Evolutionary conservation across 1,284 basidiomycete species (phyloP).

Genomic region (Cryptococcus sp.): DNA sequence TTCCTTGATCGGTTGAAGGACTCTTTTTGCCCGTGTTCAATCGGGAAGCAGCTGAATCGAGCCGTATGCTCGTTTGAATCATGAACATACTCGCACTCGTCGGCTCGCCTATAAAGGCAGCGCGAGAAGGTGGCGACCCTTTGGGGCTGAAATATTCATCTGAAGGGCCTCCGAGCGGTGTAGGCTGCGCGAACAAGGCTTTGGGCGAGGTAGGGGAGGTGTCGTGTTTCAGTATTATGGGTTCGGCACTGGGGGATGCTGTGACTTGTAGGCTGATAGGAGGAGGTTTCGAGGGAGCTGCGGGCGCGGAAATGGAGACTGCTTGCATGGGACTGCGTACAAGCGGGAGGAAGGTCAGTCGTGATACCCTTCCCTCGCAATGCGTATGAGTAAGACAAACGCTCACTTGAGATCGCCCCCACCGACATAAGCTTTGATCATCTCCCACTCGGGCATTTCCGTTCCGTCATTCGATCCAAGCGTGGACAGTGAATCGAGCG

Average conservation of each 20-base stretch:
- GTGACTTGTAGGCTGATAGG: constrained; percentile 7
- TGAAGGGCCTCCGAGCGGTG: constrained; percentile 13
- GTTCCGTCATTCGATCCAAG: constrained; percentile 12
- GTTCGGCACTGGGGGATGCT: neutral
- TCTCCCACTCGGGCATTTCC: constrained; percentile 33
- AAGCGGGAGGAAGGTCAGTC: no score
- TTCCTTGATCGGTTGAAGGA: no score
- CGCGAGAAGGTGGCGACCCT: neutral
- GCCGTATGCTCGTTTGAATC: constrained; percentile 16
- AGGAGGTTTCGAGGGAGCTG: neutral
- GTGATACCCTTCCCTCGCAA: no score
- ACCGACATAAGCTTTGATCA: constrained; percentile 44
- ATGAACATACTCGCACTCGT: constrained; percentile 12
- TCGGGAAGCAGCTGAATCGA: no score
- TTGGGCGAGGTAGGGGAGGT: constrained; percentile 12
- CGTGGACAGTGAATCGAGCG: constrained; percentile 41
- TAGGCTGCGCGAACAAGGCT: constrained; percentile 20
- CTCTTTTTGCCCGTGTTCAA: no score
- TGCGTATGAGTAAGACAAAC: neutral
- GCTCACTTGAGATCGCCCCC: constrained; percentile 44
- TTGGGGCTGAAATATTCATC: neutral
- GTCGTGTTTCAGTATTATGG: neutral
- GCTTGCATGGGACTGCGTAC: constrained; percentile 2
- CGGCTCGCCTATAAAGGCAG: no score
- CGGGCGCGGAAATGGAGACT: constrained; percentile 2